Conservation (phyloP, 768 basidiomycete genomes). For the Neoboletus magnificus region DNA sequence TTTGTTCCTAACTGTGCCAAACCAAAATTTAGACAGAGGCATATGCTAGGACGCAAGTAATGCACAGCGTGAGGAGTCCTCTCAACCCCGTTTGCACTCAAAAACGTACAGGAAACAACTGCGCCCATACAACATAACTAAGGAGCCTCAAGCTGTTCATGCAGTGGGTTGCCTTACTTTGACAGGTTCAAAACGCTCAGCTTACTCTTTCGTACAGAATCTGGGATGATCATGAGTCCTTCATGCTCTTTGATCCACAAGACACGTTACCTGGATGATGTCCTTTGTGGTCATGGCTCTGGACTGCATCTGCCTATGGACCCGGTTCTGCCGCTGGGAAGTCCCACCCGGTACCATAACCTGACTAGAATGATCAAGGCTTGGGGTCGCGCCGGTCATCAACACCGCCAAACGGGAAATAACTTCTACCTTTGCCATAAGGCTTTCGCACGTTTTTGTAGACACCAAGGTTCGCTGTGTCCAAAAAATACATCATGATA, state of each 20-base stretch:
- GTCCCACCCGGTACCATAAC: slow-evolving; percentile 15
- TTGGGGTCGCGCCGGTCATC: slow-evolving; percentile 1
- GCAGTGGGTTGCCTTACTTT: no score
- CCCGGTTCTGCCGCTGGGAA: not conserved
- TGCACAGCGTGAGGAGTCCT: no score
- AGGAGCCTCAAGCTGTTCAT: not conserved
- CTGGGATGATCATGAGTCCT: not conserved
- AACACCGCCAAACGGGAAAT: not conserved
- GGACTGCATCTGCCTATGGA: not conserved
- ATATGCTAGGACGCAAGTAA: no score
- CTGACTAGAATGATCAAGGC: slow-evolving; percentile 12
- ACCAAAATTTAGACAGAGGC: no score
- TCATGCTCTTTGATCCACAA: not conserved
- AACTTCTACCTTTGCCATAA: slow-evolving; percentile 15
- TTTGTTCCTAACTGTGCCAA: no score
- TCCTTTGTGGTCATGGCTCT: slow-evolving; percentile 15
- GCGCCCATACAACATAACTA: not conserved
- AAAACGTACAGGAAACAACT: not conserved
- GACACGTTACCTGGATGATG: not conserved
- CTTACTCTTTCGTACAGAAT: not conserved
- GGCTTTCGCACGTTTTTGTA: slow-evolving; percentile 11
- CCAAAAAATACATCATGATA: slow-evolving; percentile 2
- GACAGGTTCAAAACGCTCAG: not conserved
- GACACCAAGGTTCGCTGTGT: slow-evolving; percentile 15
- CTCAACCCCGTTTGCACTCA: not conserved